phyloP scores from a whole-genome alignment of 148 eudicot genomes.

The Fagopyrum tataricum region DNA sequence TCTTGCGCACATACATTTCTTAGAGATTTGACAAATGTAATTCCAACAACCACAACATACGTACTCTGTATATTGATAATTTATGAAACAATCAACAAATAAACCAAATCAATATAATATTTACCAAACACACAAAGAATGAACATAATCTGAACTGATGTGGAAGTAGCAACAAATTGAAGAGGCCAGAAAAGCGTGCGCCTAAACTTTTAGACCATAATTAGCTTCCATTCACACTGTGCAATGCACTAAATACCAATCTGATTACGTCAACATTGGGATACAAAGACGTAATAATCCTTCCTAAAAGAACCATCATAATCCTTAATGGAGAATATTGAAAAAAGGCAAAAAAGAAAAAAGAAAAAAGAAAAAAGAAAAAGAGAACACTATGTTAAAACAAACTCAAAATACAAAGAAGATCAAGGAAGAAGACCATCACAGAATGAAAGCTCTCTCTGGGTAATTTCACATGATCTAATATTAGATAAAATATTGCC shows the following conservation, averaged over 20 bases:
- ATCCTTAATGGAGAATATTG: not conserved
- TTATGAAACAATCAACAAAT: not conserved
- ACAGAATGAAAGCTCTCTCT: constrained; percentile 1
- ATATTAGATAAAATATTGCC: not conserved
- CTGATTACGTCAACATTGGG: constrained; percentile 4
- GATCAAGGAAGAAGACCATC: constrained; percentile 5
- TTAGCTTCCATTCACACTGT: not conserved
- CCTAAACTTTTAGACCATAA: not conserved
- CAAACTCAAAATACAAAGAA: not conserved
- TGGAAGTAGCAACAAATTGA: not conserved
- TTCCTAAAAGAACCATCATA: not conserved
- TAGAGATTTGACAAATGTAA: not conserved
- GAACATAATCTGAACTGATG: not conserved
- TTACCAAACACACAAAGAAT: not conserved
- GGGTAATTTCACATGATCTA: constrained; percentile 6
- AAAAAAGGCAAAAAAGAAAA: not conserved
- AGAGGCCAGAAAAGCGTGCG: not conserved
- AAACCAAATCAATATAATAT: not conserved
- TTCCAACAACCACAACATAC: not conserved
- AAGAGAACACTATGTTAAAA: not conserved
- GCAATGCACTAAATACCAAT: not conserved
- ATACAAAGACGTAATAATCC: not conserved
- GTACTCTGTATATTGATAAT: not conserved
- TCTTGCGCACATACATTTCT: not conserved
- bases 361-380: not conserved